Base-by-base conservation (phyloP, 2,329 filamentous ascomycete genomes). In the Leptographium procerum region DNA sequence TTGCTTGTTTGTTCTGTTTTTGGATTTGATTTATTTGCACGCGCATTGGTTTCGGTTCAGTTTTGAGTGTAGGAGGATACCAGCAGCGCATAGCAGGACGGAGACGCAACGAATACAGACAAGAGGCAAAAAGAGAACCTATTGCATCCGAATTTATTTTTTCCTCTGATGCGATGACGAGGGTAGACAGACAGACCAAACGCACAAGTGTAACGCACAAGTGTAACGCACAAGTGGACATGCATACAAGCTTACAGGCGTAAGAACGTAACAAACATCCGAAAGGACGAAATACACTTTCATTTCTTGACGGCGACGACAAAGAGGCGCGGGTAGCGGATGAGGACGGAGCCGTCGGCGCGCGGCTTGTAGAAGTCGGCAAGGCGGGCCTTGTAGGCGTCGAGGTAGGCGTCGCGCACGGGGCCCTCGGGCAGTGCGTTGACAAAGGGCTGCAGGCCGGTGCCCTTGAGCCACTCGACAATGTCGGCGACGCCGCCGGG, bases 391-490 rank as follows among this genome's bases (percentile, higher is more conserved):
- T 78, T 61, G 66, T 84, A 85, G 47, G 70, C 71, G 0, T 65
- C 57, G 56, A 82, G 60, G 62, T 77, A 84, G 1, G 53, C 71
- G 11, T 71, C 66, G 60, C 69, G 73, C 34, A 77, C 71, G 2
- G 69, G 67, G 4, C 65, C 64, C 1, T 68, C 66, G 0, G 45
- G 63, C 43, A 84, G 69, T 4, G 72, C 69, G 52, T 82, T 72
- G 57, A 84, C 56, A 63, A 74, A 85, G 0, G 82, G 82, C 62
- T 74, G 71, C 62, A 85, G 65, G 0, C 80, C 82, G 0, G 79
- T 82, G 0, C 79, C 77, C 62, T 76, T 78, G 3, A 84, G 77
- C 82, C 82, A 85, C 66, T 83, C 80, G 7, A 84, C 76, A 48
- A 85, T 77, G 1, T 72, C 76, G 14, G 67, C 61, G 24, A 78